phyloP scores from a whole-genome alignment of 2,329 filamentous ascomycete species.

The Aspergillus caelatus region DNA sequence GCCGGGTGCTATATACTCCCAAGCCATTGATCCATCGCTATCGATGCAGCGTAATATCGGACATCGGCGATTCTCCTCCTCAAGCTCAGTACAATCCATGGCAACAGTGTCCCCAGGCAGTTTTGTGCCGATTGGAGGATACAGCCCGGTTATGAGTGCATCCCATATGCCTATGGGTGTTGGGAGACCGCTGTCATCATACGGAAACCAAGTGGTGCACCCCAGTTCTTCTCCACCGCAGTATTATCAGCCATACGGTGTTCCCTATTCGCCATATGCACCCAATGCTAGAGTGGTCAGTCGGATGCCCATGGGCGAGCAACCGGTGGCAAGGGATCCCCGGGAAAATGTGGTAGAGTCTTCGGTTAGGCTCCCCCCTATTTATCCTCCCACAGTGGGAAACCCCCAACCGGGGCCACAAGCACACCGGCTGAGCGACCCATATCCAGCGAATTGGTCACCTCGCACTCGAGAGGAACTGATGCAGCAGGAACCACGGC shows the following conservation, averaged over 20 bases:
- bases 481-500: conserved; percentile 26
- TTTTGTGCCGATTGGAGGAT: conserved; percentile 30
- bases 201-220: conserved; percentile 31
- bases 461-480: conserved; percentile 26
- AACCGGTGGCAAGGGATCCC: conserved; percentile 26
- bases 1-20: conserved; percentile 34
- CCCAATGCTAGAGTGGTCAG: conserved; percentile 27
- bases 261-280: conserved; percentile 32
- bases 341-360: conserved; percentile 36
- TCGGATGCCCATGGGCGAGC: conserved; percentile 31
- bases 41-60: conserved; percentile 27
- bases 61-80: conserved; percentile 38
- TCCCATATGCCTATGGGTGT: conserved; percentile 24
- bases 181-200: conserved; percentile 32
- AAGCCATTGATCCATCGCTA: conserved; percentile 31
- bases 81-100: conserved; percentile 30
- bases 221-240: conserved; percentile 37
- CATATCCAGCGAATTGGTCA: conserved; percentile 34
- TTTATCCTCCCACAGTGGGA: conserved; percentile 35
- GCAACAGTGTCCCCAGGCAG: conserved; percentile 28
- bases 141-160: conserved; percentile 29
- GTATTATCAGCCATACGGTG: conserved; percentile 31
- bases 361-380: conserved; percentile 40
- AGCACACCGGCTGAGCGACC: conserved; percentile 37
- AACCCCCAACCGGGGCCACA: conserved; percentile 23